A percentile compares a stretch with the other conserved stretches of the same genome.
Evolutionary conservation across 2,329 filamentous ascomycete species (phyloP).

Genomic region (Verticillium klebahnii): DNA sequence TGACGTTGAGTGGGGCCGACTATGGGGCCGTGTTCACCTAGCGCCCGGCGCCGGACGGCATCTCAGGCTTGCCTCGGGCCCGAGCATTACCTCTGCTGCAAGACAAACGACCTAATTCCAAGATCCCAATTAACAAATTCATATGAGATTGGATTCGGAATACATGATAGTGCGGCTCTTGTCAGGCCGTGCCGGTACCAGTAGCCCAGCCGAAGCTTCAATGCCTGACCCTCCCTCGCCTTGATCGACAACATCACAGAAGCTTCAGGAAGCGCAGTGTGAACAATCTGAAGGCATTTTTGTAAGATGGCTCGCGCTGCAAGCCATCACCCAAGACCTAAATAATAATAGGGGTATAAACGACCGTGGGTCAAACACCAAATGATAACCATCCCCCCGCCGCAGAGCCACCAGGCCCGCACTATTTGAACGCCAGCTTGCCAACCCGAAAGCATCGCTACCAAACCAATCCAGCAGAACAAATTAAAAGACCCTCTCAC

Average conservation of each 20-base stretch:
- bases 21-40: not conserved
- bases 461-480: not conserved
- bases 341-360: constrained; percentile 1
- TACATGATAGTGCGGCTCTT: too few species aligned
- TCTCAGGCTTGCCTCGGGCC: too few species aligned
- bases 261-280: too few species aligned
- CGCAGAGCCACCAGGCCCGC: not conserved
- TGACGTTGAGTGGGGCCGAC: not conserved
- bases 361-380: not conserved
- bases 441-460: not conserved
- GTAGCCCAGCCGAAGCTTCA: too few species aligned
- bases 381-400: not conserved
- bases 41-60: too few species aligned
- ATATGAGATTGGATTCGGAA: too few species aligned
- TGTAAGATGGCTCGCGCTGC: not conserved
- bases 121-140: too few species aligned
- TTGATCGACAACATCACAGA: too few species aligned
- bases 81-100: too few species aligned
- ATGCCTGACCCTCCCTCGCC: too few species aligned
- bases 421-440: not conserved
- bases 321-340: not conserved
- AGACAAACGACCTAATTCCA: too few species aligned
- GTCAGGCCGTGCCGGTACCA: too few species aligned
- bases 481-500: not conserved
- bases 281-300: not conserved